Conservation (phyloP, 345 rosid genomes). For the Melaleuca quinquenervia region DNA sequence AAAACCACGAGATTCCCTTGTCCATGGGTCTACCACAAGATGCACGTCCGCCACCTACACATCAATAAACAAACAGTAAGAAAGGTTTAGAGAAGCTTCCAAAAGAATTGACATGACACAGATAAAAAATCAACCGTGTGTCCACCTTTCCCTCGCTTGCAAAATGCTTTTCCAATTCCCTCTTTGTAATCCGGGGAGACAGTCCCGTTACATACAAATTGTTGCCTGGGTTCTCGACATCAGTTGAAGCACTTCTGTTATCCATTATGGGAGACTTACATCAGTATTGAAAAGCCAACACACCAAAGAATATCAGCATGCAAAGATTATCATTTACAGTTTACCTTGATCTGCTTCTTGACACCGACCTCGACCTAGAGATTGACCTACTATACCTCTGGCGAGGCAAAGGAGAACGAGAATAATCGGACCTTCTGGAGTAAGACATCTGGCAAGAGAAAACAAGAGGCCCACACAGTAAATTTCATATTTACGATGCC, state of each 20-base stretch:
- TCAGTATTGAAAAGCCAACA: not conserved
- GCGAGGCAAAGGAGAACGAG: conserved; percentile 48
- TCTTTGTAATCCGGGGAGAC: conserved; percentile 63
- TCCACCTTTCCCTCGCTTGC: conserved; percentile 62
- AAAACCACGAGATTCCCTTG: conserved; percentile 89
- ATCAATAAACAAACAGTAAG: not conserved
- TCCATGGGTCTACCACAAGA: conserved; percentile 92
- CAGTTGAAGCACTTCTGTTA: conserved; percentile 38
- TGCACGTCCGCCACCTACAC: conserved; percentile 75
- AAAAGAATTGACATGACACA: not conserved
- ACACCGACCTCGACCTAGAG: conserved; percentile 25
- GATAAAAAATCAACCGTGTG: not conserved
- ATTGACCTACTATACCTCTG: conserved; percentile 31
- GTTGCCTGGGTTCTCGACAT: conserved; percentile 86
- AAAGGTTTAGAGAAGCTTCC: not conserved
- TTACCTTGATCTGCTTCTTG: conserved; percentile 47
- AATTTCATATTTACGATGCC: not conserved
- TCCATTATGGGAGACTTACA: not conserved
- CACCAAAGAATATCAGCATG: not conserved
- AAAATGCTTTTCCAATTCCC: conserved; percentile 74
- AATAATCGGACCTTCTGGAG: conserved; percentile 60
- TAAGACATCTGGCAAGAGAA: conserved; percentile 53
- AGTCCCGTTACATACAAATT: conserved; percentile 90
- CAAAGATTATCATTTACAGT: not conserved
- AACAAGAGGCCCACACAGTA: not conserved